A percentile compares a stretch with the other conserved stretches of the same genome.
Conservation (phyloP, 2,329 filamentous ascomycete genomes). For the Fusarium ramigenum region DNA sequence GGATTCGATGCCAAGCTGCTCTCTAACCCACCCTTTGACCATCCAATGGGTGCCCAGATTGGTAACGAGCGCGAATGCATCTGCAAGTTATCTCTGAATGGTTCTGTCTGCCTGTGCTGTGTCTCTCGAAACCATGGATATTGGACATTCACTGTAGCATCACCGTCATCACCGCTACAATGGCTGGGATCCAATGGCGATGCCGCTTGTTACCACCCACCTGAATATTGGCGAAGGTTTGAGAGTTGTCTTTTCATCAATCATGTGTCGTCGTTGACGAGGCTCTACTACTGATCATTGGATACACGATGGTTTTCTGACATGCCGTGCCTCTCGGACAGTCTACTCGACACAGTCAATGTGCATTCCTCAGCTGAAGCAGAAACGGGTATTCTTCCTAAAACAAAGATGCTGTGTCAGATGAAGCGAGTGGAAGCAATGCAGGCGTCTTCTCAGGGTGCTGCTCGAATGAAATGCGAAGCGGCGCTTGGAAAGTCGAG, state of each 20-base stretch:
- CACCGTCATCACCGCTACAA: conserved; percentile 32
- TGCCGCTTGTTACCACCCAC: conserved; percentile 13
- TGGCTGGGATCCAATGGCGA: not conserved
- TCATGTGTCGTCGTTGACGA: conserved; percentile 6
- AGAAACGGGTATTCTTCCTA: conserved; percentile 10
- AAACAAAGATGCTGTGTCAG: conserved; percentile 14
- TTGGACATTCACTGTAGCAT: conserved; percentile 20
- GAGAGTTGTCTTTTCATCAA: not conserved
- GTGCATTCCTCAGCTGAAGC: conserved; percentile 26
- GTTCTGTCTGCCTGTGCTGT: not conserved
- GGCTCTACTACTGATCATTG: not conserved
- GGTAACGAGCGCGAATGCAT: conserved; percentile 43
- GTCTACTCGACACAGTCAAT: conserved; percentile 2
- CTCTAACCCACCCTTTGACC: not conserved
- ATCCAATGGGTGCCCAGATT: conserved; percentile 26
- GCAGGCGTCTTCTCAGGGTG: conserved; percentile 7
- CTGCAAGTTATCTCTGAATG: conserved; percentile 1
- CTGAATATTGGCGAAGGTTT: not conserved
- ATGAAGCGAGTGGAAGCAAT: not conserved
- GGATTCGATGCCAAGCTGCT: conserved; percentile 23
- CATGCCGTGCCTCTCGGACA: not conserved
- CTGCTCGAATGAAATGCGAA: conserved; percentile 9
- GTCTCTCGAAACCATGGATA: not conserved
- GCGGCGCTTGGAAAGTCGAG: conserved; percentile 13
- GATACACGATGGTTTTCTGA: conserved; percentile 1